Evolutionary conservation across 345 rosid genomes (phyloP).

Genomic region (Limnanthes douglasii): DNA sequence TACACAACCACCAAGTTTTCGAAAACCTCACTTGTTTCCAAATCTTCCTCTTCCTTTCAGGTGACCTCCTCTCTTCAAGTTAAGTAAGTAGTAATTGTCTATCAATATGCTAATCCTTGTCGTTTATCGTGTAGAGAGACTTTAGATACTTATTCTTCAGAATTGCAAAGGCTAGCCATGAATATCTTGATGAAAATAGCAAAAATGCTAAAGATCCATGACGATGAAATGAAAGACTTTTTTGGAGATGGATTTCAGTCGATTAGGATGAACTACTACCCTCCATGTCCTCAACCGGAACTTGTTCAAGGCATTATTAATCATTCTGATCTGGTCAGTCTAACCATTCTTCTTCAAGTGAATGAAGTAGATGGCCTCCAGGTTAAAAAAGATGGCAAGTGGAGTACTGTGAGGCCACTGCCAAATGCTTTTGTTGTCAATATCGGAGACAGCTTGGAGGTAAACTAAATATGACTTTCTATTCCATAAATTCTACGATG

Average conservation of each 20-base stretch:
- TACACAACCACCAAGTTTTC: slow-evolving; percentile 12
- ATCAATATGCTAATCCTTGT: background rate
- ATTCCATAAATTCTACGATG: too few species aligned
- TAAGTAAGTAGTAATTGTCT: background rate
- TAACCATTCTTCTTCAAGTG: slow-evolving; percentile 22
- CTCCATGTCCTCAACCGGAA: slow-evolving; percentile 26
- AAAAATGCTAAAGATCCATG: slow-evolving; percentile 11
- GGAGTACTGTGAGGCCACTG: slow-evolving; percentile 23
- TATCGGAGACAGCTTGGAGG: slow-evolving; percentile 37
- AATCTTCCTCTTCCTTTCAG: slow-evolving; percentile 21
- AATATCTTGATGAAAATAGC: slow-evolving; percentile 11
- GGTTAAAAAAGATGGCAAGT: slow-evolving; percentile 17
- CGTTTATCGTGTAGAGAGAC: slow-evolving; percentile 12
- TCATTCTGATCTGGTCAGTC: slow-evolving; percentile 24
- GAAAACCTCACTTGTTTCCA: slow-evolving; percentile 22
- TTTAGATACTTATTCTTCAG: slow-evolving; percentile 13
- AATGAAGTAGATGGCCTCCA: slow-evolving; percentile 25
- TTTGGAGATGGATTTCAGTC: slow-evolving; percentile 19
- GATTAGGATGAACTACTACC: slow-evolving; percentile 19
- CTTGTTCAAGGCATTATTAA: slow-evolving; percentile 16
- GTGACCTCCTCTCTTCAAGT: slow-evolving; percentile 7
- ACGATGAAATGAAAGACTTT: slow-evolving; percentile 16
- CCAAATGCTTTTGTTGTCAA: slow-evolving; percentile 26
- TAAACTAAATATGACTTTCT: too few species aligned
- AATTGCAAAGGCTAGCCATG: slow-evolving; percentile 15